phyloP scores from a whole-genome alignment of 73 alveolate species.

The Durusdinium trenchii region DNA sequence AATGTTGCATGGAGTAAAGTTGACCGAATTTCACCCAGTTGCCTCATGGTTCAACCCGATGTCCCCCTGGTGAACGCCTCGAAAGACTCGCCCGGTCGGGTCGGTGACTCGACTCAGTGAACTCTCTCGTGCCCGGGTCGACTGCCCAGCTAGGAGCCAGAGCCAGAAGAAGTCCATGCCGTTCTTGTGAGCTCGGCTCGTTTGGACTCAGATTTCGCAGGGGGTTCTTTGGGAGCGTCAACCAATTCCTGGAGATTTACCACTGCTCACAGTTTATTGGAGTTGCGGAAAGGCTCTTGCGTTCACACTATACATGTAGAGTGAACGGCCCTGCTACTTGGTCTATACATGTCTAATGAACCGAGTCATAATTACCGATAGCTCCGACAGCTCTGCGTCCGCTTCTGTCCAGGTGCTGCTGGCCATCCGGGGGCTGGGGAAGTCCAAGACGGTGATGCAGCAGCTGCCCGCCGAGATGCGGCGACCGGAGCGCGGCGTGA shows the following conservation, averaged over 20 bases:
- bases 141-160: slow-evolving; percentile 87
- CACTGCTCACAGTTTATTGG: not conserved
- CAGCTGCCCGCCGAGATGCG: slow-evolving; percentile 50
- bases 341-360: too few species aligned
- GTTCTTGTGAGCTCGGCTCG: slow-evolving; percentile 11
- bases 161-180: slow-evolving; percentile 37
- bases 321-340: not conserved
- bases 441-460: slow-evolving; percentile 68
- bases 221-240: not conserved
- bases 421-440: slow-evolving; percentile 82
- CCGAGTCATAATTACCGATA: too few species aligned
- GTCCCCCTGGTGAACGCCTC: too few species aligned
- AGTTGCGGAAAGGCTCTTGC: not conserved
- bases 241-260: not conserved
- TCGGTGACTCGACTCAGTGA: too few species aligned
- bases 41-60: too few species aligned
- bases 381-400: not conserved
- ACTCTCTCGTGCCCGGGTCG: too few species aligned
- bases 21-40: too few species aligned
- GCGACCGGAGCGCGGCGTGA: slow-evolving; percentile 82
- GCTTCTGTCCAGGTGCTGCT: slow-evolving; percentile 41
- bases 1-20: too few species aligned
- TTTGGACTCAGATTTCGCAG: not conserved
- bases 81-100: too few species aligned
- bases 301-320: not conserved